Evolutionary conservation across 2,329 filamentous ascomycete genomes (phyloP).

Genomic region (Elsinoe ampelina): DNA sequence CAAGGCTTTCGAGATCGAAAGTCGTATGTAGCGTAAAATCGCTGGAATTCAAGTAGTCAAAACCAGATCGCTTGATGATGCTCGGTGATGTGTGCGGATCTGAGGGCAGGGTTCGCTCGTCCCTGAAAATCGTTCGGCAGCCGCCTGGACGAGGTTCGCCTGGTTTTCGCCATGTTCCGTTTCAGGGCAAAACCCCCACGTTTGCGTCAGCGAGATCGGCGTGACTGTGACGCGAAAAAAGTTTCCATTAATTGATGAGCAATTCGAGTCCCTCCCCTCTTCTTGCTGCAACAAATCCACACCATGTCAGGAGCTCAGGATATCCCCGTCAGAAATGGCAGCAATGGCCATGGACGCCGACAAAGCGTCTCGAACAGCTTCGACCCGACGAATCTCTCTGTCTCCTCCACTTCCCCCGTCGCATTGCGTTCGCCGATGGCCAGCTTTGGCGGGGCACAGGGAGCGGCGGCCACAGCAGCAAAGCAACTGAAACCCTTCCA

Average conservation of each 20-base stretch:
- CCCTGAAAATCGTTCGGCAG: neutral
- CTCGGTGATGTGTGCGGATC: neutral
- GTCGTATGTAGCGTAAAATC: conserved; percentile 1
- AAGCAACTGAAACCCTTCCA: conserved; percentile 94
- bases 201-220: neutral
- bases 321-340: conserved; percentile 26
- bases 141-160: no score
- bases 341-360: conserved; percentile 16
- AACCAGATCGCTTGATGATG: neutral
- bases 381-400: conserved; percentile 40
- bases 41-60: conserved; percentile 4
- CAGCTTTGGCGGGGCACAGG: conserved; percentile 37
- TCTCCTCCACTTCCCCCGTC: conserved; percentile 59
- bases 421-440: conserved; percentile 65
- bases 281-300: neutral
- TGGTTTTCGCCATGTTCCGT: neutral
- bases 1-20: neutral
- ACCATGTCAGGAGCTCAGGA: conserved; percentile 27
- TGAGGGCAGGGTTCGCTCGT: neutral
- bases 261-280: neutral
- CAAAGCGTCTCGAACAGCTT: conserved; percentile 29
- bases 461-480: conserved; percentile 36
- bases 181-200: neutral
- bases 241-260: neutral
- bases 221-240: neutral